Percentiles rank a stretch among this genome's conserved stretches.
phyloP scores from a whole-genome alignment of 768 basidiomycete species.

The Tubosaeta sp. region DNA sequence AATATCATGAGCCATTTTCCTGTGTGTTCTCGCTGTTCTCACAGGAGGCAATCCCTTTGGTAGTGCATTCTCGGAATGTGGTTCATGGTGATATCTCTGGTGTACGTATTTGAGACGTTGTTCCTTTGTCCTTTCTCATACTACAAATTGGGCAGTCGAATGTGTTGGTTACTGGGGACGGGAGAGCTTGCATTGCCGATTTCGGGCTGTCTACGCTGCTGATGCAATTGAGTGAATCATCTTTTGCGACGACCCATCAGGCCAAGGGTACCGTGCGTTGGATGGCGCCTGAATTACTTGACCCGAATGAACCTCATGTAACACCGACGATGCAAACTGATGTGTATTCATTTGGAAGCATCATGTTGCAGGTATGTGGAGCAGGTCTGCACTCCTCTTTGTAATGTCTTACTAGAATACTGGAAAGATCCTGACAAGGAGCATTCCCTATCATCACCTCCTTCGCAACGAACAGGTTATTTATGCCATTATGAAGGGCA shows the following conservation, averaged over 20 bases:
- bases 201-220: conserved; percentile 6
- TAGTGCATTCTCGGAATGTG: neutral
- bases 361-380: conserved; percentile 11
- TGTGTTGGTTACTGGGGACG: neutral
- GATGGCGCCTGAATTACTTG: neutral
- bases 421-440: neutral
- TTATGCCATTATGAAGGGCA: neutral
- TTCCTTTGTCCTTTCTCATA: neutral
- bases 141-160: neutral
- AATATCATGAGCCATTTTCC: neutral
- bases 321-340: neutral
- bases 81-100: conserved; percentile 1
- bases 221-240: neutral
- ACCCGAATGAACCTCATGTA: neutral
- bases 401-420: neutral
- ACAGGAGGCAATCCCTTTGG: neutral
- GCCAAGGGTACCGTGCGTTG: neutral
- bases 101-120: neutral
- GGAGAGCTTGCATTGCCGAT: conserved; percentile 3
- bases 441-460: conserved; percentile 1
- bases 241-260: neutral
- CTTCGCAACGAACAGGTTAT: conserved; percentile 1
- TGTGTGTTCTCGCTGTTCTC: neutral
- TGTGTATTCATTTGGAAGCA: conserved; percentile 7
- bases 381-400: no score